These are phyloP conservation scores for Vaccinium darrowii DNA, from an alignment of 148 eudicot genomes.

Conservation along the genomic window DNA sequence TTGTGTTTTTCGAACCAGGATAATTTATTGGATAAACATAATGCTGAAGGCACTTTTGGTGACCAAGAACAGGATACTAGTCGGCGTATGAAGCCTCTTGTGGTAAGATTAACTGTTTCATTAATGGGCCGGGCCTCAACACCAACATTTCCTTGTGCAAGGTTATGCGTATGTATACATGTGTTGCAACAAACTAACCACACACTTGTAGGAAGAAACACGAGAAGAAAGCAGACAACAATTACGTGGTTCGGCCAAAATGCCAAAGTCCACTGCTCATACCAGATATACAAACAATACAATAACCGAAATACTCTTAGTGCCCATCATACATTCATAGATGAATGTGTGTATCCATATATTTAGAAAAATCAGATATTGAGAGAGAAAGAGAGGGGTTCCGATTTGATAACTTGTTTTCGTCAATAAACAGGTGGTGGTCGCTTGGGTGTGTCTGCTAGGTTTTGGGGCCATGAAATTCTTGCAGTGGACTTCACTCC, in stretches of 20 bases:
- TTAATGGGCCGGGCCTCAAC: neutral
- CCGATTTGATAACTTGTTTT: neutral
- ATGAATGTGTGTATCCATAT: no score
- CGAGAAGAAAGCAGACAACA: neutral
- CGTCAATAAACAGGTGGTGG: constrained; percentile 52
- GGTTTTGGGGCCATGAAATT: constrained; percentile 49
- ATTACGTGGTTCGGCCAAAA: neutral
- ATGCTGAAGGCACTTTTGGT: constrained; percentile 62
- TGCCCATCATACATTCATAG: neutral
- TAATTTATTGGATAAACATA: constrained; percentile 74
- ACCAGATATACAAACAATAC: neutral
- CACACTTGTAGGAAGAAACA: neutral
- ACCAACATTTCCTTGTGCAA: neutral
- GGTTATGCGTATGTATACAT: neutral
- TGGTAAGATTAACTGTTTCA: constrained; percentile 41
- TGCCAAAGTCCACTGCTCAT: neutral
- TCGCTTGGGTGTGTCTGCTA: constrained; percentile 53
- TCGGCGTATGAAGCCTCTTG: constrained; percentile 74
- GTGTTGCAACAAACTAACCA: neutral
- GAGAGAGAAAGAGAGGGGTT: neutral
- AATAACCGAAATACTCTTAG: neutral
- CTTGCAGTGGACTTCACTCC: constrained; percentile 58
- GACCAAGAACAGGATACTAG: constrained; percentile 48
- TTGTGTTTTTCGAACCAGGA: constrained; percentile 44
- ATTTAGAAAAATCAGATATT: no score